phyloP scores from a whole-genome alignment of 140 eudicot genomes.

The Bidens hawaiensis region DNA sequence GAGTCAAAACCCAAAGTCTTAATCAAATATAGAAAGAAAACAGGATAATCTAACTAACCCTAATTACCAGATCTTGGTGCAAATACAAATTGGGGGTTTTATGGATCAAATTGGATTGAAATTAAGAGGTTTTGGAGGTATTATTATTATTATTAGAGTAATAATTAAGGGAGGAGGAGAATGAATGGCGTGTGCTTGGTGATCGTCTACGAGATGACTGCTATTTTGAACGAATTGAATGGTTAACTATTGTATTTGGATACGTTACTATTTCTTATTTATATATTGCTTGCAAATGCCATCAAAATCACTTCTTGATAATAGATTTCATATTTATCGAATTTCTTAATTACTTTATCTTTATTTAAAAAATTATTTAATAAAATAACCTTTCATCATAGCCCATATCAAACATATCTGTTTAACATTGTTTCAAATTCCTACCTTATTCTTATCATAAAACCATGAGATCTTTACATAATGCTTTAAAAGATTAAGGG shows the following conservation, averaged over 20 bases:
- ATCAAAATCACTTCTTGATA: too few relatives aligned
- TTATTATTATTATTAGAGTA: slow-evolving; percentile 5
- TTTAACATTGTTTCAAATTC: too few relatives aligned
- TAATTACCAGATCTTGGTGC: slow-evolving; percentile 17
- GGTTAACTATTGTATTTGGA: slow-evolving; percentile 1
- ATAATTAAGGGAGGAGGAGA: slow-evolving; percentile 2
- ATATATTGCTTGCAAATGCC: too few relatives aligned
- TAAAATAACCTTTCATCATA: too few relatives aligned
- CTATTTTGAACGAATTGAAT: slow-evolving; percentile 2
- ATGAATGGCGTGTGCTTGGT: slow-evolving; percentile 26
- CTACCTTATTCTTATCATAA: too few relatives aligned
- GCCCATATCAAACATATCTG: too few relatives aligned
- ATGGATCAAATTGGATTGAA: slow-evolving; percentile 10
- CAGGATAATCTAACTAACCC: not conserved
- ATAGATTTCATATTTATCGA: too few relatives aligned
- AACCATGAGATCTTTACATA: too few relatives aligned
- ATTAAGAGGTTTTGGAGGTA: not conserved
- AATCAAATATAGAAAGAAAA: slow-evolving; percentile 1
- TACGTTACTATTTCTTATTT: not conserved
- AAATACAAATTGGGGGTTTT: not conserved
- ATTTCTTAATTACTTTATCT: too few relatives aligned
- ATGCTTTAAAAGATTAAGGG: too few relatives aligned
- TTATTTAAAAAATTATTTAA: too few relatives aligned
- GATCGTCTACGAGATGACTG: slow-evolving; percentile 20
- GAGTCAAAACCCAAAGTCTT: slow-evolving; percentile 15